A percentile compares a stretch with the other conserved stretches of the same genome.
These are phyloP conservation scores for Dactylellina haptotyla DNA, from an alignment of 2,329 filamentous ascomycete genomes.

Conservation along the genomic window DNA sequence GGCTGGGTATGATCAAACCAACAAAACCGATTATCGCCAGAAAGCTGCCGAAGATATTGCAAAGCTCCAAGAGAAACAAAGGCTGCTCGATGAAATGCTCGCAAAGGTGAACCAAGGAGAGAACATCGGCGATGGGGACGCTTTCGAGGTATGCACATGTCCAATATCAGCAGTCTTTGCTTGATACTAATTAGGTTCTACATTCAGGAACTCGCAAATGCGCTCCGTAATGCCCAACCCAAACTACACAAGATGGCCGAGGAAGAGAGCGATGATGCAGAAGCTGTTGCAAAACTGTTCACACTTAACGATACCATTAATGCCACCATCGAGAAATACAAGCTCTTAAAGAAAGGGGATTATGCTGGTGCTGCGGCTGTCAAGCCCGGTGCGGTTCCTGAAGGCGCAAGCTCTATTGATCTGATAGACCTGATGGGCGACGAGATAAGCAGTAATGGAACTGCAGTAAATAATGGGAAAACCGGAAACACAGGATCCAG, in stretches of 20 bases:
- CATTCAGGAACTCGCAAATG: constrained; percentile 82
- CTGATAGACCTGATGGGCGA: constrained; percentile 78
- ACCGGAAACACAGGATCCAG: constrained; percentile 66
- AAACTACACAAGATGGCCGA: constrained; percentile 99
- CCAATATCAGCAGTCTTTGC: constrained; percentile 62
- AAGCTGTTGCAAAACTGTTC: constrained; percentile 92
- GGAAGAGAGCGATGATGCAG: constrained; percentile 95
- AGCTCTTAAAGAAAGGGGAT: constrained; percentile 94
- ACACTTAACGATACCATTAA: constrained; percentile 99
- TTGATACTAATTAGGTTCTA: background rate
- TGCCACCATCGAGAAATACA: constrained; percentile 93
- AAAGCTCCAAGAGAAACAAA: constrained; percentile 95
- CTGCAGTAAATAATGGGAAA: constrained; percentile 60
- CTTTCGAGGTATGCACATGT: constrained; percentile 68
- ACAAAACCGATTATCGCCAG: constrained; percentile 96
- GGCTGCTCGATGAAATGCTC: constrained; percentile 89
- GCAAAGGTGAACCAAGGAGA: constrained; percentile 85
- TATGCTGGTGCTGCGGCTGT: constrained; percentile 79
- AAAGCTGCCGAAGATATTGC: constrained; percentile 95
- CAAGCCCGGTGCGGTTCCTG: constrained; percentile 78
- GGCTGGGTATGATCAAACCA: constrained; percentile 94
- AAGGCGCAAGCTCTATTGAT: constrained; percentile 66
- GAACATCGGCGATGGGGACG: constrained; percentile 75
- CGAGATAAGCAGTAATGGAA: constrained; percentile 72
- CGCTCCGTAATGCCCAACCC: constrained; percentile 90